These are phyloP conservation scores for Chrysanthemum seticuspe DNA, from an alignment of 129 eudicot genomes.

Conservation along the genomic window DNA sequence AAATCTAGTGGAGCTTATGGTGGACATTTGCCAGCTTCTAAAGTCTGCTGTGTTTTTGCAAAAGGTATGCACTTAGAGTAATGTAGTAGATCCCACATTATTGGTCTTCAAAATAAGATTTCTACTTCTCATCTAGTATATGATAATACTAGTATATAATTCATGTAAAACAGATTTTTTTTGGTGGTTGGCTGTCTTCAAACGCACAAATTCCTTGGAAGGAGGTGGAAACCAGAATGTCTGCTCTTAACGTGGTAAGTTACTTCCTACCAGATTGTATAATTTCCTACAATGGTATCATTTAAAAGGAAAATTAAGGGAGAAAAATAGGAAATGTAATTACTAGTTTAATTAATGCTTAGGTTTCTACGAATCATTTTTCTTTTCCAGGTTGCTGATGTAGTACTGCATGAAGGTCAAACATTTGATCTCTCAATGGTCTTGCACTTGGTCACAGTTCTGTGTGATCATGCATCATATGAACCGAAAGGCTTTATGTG, in stretches of 20 bases:
- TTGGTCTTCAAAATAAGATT: conserved; percentile 11
- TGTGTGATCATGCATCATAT: conserved; percentile 51
- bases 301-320: not conserved
- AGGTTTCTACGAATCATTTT: conserved; percentile 16
- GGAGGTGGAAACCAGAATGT: conserved; percentile 88
- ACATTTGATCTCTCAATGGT: conserved; percentile 60
- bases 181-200: conserved; percentile 69
- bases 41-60: conserved; percentile 56
- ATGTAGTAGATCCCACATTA: conserved; percentile 9
- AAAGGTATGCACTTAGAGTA: conserved; percentile 45
- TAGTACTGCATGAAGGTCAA: conserved; percentile 64
- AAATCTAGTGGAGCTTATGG: conserved; percentile 80
- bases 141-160: not conserved
- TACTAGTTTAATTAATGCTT: not conserved
- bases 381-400: conserved; percentile 79
- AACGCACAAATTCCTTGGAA: conserved; percentile 68
- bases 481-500: conserved; percentile 82
- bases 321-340: not conserved
- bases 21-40: conserved; percentile 84
- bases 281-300: not conserved
- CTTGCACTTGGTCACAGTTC: conserved; percentile 69
- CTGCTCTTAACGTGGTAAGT: conserved; percentile 86
- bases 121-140: not conserved
- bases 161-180: conserved; percentile 52
- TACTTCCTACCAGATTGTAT: conserved; percentile 19